These are phyloP conservation scores for Asterella californica DNA, from an alignment of 225 moss, liverwort and hornwort genomes.

Conservation along the genomic window DNA sequence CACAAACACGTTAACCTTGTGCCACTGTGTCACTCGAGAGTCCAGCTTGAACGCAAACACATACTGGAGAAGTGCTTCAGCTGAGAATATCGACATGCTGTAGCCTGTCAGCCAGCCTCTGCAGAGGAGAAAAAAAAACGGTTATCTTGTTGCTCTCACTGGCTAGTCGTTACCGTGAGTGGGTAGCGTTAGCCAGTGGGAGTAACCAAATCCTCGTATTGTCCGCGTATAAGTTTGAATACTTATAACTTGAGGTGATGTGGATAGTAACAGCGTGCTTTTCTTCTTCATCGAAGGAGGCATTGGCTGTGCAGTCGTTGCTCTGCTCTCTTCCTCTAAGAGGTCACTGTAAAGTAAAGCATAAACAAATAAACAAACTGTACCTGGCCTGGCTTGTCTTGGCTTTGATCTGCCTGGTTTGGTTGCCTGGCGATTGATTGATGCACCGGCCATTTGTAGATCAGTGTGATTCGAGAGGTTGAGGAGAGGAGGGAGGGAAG, in stretches of 20 bases:
- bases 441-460: conserved; percentile 21
- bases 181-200: too few relatives aligned
- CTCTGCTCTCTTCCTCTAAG: conserved; percentile 6
- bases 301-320: conserved; percentile 2
- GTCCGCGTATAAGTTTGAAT: too few relatives aligned
- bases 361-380: not conserved
- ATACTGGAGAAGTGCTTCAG: too few relatives aligned
- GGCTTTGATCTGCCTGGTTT: not conserved
- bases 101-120: too few relatives aligned
- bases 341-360: conserved; percentile 8
- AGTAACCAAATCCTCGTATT: too few relatives aligned
- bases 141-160: too few relatives aligned
- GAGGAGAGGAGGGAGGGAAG: conserved; percentile 13
- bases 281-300: not conserved
- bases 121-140: too few relatives aligned
- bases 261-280: not conserved
- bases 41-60: too few relatives aligned
- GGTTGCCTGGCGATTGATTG: conserved; percentile 22
- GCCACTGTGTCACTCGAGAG: too few relatives aligned
- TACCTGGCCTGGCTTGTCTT: not conserved
- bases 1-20: too few relatives aligned
- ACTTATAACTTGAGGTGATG: not conserved
- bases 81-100: too few relatives aligned
- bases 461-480: conserved; percentile 8
- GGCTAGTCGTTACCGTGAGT: too few relatives aligned